Percentiles rank a stretch among this genome's conserved stretches.
Conservation (phyloP, 768 basidiomycete genomes). For the Albatrellus ellisii region DNA sequence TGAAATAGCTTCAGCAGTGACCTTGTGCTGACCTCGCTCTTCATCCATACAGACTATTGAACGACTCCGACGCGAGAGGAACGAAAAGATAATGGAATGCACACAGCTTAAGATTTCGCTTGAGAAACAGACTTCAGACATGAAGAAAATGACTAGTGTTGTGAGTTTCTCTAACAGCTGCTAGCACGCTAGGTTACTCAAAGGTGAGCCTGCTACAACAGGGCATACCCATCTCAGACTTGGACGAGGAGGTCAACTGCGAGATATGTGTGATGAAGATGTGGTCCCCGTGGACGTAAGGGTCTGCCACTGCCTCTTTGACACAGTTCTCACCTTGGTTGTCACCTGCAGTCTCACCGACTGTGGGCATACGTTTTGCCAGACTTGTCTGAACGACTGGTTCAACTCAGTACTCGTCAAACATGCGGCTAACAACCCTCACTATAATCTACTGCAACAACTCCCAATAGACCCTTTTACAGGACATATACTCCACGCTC, state of each 20-base stretch:
- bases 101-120: background rate
- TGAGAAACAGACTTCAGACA: background rate
- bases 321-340: background rate
- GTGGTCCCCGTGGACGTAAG: conserved; percentile 58
- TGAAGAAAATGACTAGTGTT: too few species aligned
- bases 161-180: background rate
- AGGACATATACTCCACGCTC: too few species aligned
- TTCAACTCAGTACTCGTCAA: conserved; percentile 34
- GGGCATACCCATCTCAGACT: background rate
- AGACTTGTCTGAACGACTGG: conserved; percentile 44
- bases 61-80: background rate
- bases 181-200: background rate
- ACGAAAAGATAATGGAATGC: background rate
- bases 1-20: too few species aligned
- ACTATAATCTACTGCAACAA: conserved; percentile 20
- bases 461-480: too few species aligned
- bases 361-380: conserved; percentile 65
- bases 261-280: conserved; percentile 52
- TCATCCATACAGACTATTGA: too few species aligned
- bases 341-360: conserved; percentile 31
- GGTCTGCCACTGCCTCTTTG: conserved; percentile 3
- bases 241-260: conserved; percentile 46
- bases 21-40: too few species aligned
- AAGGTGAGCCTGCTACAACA: background rate
- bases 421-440: conserved; percentile 35